A percentile compares a stretch with the other conserved stretches of the same genome.
Conservation (phyloP, 768 basidiomycete species). For the Kwoniella dejecticola region DNA sequence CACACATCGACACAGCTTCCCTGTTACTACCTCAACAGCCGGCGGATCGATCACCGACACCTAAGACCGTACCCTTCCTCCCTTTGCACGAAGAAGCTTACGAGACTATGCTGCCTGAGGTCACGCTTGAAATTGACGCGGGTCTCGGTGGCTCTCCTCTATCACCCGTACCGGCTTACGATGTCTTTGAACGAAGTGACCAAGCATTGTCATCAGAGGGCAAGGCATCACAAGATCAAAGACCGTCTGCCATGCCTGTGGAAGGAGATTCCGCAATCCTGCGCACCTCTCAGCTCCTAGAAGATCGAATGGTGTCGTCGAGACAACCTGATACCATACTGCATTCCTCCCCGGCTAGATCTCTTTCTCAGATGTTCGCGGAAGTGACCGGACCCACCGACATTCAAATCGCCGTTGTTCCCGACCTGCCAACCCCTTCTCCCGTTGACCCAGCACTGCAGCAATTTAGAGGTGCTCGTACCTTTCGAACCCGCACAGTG, state of each 20-base stretch:
- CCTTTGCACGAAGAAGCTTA: background rate
- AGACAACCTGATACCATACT: background rate
- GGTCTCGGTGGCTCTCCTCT: background rate
- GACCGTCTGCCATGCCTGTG: too few species aligned
- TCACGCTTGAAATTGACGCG: background rate
- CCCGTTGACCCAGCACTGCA: constrained; percentile 32
- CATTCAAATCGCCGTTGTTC: background rate
- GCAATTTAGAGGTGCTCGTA: constrained; percentile 42
- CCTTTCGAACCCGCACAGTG: constrained; percentile 49
- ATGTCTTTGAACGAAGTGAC: too few species aligned
- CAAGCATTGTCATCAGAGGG: too few species aligned
- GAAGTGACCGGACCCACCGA: constrained; percentile 1
- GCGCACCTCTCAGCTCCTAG: background rate
- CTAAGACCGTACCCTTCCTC: background rate
- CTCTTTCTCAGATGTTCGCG: constrained; percentile 13
- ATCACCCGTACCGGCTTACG: too few species aligned
- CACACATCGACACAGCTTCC: too few species aligned
- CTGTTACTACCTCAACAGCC: too few species aligned
- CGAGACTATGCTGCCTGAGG: background rate
- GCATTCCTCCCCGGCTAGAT: constrained; percentile 7
- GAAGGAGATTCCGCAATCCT: background rate
- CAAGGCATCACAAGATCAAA: too few species aligned
- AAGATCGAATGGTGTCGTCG: too few species aligned
- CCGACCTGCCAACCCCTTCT: constrained; percentile 13
- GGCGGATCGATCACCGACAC: background rate